Evolutionary conservation across 352 stramenopile species (phyloP).

Genomic region (Globisporangium iwayamae): DNA sequence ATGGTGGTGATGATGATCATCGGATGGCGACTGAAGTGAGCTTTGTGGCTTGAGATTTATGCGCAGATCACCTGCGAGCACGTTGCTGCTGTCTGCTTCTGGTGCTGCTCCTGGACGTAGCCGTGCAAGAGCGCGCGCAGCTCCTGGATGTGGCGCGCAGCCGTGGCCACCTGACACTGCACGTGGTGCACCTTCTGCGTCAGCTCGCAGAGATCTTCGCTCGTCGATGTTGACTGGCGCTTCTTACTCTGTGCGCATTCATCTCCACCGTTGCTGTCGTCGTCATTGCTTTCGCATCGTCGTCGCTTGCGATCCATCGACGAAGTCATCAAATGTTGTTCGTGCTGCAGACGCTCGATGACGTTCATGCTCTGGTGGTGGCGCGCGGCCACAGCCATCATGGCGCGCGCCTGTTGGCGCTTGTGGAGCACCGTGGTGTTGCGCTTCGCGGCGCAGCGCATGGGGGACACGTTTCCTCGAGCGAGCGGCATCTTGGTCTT

Average conservation of each 20-base stretch:
- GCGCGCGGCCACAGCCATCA: background rate
- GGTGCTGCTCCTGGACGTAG: background rate
- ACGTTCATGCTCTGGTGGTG: slow-evolving; percentile 1
- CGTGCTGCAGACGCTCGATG: slow-evolving; percentile 11
- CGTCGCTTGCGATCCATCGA: slow-evolving; percentile 5
- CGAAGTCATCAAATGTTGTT: slow-evolving; percentile 1
- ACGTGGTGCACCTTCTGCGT: slow-evolving; percentile 8
- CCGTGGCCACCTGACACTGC: slow-evolving; percentile 7
- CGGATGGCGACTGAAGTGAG: background rate
- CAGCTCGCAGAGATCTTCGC: slow-evolving; percentile 2
- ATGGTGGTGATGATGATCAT: too few relatives aligned
- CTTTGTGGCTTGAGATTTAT: background rate
- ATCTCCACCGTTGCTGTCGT: too few relatives aligned
- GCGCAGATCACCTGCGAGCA: background rate
- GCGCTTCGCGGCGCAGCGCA: slow-evolving; percentile 14
- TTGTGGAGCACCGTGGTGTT: slow-evolving; percentile 20
- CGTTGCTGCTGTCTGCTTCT: background rate
- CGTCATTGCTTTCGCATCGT: background rate
- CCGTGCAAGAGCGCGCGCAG: slow-evolving; percentile 6
- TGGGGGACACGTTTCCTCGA: slow-evolving; percentile 17
- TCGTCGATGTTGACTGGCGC: background rate
- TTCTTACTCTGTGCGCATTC: background rate
- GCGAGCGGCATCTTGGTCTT: slow-evolving; percentile 10
- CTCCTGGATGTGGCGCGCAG: slow-evolving; percentile 14
- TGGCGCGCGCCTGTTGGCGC: slow-evolving; percentile 8